A percentile compares a stretch with the other conserved stretches of the same genome.
phyloP scores from a whole-genome alignment of 192 early-diverging fungal genomes.

The Mortierella alpina region DNA sequence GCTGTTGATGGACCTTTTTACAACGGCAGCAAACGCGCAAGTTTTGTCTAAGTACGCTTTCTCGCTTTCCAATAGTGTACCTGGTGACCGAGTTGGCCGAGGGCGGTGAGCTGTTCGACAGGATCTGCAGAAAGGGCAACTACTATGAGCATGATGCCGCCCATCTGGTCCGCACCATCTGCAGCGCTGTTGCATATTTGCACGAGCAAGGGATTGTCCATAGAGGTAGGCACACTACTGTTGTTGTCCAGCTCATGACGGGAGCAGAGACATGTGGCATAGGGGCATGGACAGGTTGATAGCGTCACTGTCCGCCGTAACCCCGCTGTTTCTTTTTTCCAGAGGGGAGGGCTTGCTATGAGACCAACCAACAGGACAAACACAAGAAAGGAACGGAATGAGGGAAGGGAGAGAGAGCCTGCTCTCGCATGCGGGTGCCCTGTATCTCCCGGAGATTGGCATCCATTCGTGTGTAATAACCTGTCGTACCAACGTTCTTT shows the following conservation, averaged over 20 bases:
- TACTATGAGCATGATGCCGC: conserved; percentile 88
- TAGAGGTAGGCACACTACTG: conserved; percentile 59
- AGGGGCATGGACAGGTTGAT: background rate
- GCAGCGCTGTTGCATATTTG: conserved; percentile 83
- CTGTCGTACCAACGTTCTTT: background rate
- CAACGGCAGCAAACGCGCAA: background rate
- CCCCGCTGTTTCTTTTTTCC: background rate
- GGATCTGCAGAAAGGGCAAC: conserved; percentile 75
- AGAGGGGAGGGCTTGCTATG: too few relatives aligned
- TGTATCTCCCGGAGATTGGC: too few relatives aligned
- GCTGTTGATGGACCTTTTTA: background rate
- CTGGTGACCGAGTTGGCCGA: conserved; percentile 81
- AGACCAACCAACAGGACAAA: too few relatives aligned
- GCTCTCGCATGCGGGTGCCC: too few relatives aligned
- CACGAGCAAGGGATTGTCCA: conserved; percentile 92
- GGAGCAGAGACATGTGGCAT: background rate
- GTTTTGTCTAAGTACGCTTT: background rate
- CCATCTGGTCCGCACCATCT: conserved; percentile 78
- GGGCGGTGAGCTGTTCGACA: conserved; percentile 95
- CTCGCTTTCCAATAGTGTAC: conserved; percentile 63
- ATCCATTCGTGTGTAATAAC: too few relatives aligned
- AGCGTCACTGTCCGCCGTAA: too few relatives aligned
- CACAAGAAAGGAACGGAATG: too few relatives aligned
- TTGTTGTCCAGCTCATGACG: background rate
- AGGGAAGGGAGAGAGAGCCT: too few relatives aligned